phyloP scores from a whole-genome alignment of 495 filamentous ascomycete genomes.

The Hypoxylon crocopeplum region DNA sequence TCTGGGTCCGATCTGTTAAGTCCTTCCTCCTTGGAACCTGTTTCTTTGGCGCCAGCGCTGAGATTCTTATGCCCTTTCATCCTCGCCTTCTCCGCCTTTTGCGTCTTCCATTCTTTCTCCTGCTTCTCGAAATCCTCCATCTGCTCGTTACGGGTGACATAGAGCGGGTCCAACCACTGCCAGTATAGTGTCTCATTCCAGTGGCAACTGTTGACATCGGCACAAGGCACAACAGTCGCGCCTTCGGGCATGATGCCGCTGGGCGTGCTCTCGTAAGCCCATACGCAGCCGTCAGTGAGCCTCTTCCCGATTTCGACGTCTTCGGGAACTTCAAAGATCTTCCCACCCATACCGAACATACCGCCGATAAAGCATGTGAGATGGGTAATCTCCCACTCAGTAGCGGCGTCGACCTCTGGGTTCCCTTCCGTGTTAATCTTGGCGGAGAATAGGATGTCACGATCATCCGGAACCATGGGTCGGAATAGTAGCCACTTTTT shows the following conservation, averaged over 20 bases:
- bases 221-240: constrained; percentile 71
- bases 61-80: constrained; percentile 30
- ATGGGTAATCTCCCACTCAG: constrained; percentile 72
- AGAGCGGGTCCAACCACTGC: constrained; percentile 60
- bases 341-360: constrained; percentile 90
- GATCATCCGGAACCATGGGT: constrained; percentile 78
- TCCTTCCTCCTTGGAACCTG: constrained; percentile 5
- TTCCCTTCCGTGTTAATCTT: constrained; percentile 48
- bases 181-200: constrained; percentile 78
- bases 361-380: constrained; percentile 91
- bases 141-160: constrained; percentile 43
- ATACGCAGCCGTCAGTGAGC: constrained; percentile 91
- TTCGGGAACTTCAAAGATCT: constrained; percentile 77
- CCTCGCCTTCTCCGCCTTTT: constrained; percentile 31
- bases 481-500: constrained; percentile 82
- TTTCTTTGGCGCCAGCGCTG: constrained; percentile 7
- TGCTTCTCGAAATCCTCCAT: constrained; percentile 48
- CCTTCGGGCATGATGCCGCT: constrained; percentile 92
- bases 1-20: not conserved
- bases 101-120: constrained; percentile 43
- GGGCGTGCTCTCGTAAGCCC: constrained; percentile 83
- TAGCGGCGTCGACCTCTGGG: constrained; percentile 47
- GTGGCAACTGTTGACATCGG: constrained; percentile 67
- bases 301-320: constrained; percentile 84
- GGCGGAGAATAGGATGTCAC: constrained; percentile 78